Percentiles rank a stretch among this genome's conserved stretches.
These are phyloP conservation scores for Pyrrhoderma lamaoense DNA, from an alignment of 1,284 basidiomycete species.

Conservation along the genomic window DNA sequence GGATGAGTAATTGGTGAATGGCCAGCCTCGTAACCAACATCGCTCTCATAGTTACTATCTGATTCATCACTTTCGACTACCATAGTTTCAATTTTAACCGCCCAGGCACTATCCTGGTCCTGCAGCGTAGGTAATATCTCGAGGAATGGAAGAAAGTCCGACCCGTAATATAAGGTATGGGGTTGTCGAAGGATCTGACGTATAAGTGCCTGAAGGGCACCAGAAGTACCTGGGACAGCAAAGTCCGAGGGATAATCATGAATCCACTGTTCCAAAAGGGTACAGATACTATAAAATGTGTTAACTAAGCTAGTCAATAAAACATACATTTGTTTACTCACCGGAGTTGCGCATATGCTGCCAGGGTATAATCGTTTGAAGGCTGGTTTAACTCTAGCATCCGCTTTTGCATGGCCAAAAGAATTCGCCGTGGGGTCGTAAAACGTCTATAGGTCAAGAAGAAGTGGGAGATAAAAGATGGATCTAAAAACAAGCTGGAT, in stretches of 20 bases:
- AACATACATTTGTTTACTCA: conserved; percentile 26
- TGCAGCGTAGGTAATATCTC: conserved; percentile 52
- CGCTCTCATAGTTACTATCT: conserved; percentile 45
- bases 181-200: conserved; percentile 72
- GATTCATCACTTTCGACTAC: conserved; percentile 53
- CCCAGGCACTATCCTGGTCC: conserved; percentile 66
- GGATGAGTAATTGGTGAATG: conserved; percentile 20
- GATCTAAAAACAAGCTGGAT: conserved; percentile 38
- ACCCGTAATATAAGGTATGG: conserved; percentile 74
- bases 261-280: conserved; percentile 69
- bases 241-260: conserved; percentile 68
- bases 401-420: conserved; percentile 80
- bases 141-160: conserved; percentile 72
- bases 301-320: background rate
- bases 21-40: conserved; percentile 36
- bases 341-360: conserved; percentile 80
- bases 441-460: conserved; percentile 75
- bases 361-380: conserved; percentile 69
- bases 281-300: conserved; percentile 52
- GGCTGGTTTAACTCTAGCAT: conserved; percentile 69
- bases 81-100: conserved; percentile 51
- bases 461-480: conserved; percentile 69
- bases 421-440: conserved; percentile 63
- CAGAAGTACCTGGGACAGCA: conserved; percentile 62
- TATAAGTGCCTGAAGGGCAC: conserved; percentile 65